Base-by-base conservation (phyloP, 2,329 filamentous ascomycete genomes). In the Amphichorda felina region DNA sequence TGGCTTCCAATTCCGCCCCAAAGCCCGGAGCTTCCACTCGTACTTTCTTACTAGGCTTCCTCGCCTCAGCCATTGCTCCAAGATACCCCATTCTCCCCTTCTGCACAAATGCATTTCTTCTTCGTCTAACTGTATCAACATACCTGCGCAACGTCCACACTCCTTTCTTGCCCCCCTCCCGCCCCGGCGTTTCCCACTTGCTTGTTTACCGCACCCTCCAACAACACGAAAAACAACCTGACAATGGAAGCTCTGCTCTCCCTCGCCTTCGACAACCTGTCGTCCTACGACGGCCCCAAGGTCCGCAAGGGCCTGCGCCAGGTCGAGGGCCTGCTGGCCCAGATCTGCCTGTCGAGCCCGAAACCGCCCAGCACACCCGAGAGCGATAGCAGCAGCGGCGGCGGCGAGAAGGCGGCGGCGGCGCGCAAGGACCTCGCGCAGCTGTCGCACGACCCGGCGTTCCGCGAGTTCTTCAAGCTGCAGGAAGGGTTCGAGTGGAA, bases 401-500 rank as follows among this genome's bases (percentile, higher is more conserved):
- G 51, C 33, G 49, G 50, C 50, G 49, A 59, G 45, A 57, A 41
- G 48, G 51, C 33, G 49, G 50, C 50, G 49, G 59, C 58, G 59
- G 67, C 36, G 58, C 61, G 33, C 35, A 87, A 84, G 59, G 67
- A 69, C 11, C 68, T 94, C 34, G 63, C 64, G 16, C 79, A 86
- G 38, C 63, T 95, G 42, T 71, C 74, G 34, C 74, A 79, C 43
- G 91, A 96, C 57, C 85, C 83, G 15, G 89, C 88, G 15, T 96
- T 95, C 54, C 70, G 85, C 45, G 87, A 95, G 59, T 96, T 96
- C 65, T 95, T 94, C 66, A 86, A 94, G 56, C 58, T 96, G 45
- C 91, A 98, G 57, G 88, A 96, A 53, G 85, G 88, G 3, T 98
- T 98, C 54, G 86, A 96, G 63, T 96, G 87, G 83, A 98, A 98